Percentiles rank a stretch among this genome's conserved stretches.
These are phyloP conservation scores for Oryza officinalis DNA, from an alignment of 176 grass and related monocot species.

Conservation along the genomic window DNA sequence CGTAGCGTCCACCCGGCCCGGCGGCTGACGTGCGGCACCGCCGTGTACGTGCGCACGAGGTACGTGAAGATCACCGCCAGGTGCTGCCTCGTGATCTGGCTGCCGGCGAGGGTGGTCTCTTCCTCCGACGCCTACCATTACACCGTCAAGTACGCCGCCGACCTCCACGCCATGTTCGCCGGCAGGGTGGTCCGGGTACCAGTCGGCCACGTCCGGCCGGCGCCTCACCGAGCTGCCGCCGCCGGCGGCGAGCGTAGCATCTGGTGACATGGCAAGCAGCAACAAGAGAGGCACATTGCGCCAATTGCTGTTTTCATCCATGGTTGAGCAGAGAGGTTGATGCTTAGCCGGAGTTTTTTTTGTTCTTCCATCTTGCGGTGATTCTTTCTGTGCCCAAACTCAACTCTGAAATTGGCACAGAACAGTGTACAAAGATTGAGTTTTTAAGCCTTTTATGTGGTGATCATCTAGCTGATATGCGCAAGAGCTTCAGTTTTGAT, in stretches of 20 bases:
- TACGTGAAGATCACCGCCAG: neutral
- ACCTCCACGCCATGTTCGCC: conserved; percentile 42
- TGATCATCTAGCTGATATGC: neutral
- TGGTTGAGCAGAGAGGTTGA: no score
- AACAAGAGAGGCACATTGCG: neutral
- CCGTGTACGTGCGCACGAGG: conserved; percentile 44
- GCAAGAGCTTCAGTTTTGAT: neutral
- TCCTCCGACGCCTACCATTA: conserved; percentile 20
- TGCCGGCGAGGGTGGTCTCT: conserved; percentile 37
- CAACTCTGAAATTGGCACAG: neutral
- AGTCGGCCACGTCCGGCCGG: neutral
- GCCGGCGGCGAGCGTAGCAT: neutral
- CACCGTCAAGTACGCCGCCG: conserved; percentile 49
- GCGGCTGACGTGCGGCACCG: conserved; percentile 43
- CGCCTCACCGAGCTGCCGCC: neutral
- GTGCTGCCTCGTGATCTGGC: conserved; percentile 24
- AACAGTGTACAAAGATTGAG: neutral
- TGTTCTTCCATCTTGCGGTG: neutral
- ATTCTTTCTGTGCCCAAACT: neutral
- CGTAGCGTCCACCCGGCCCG: conserved; percentile 33
- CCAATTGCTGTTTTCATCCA: no score
- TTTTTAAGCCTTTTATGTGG: neutral
- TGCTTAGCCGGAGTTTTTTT: neutral
- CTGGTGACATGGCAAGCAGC: neutral
- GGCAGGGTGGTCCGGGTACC: conserved; percentile 31